phyloP scores from a whole-genome alignment of 2,329 filamentous ascomycete species.

The Trichothecium sympodiale region DNA sequence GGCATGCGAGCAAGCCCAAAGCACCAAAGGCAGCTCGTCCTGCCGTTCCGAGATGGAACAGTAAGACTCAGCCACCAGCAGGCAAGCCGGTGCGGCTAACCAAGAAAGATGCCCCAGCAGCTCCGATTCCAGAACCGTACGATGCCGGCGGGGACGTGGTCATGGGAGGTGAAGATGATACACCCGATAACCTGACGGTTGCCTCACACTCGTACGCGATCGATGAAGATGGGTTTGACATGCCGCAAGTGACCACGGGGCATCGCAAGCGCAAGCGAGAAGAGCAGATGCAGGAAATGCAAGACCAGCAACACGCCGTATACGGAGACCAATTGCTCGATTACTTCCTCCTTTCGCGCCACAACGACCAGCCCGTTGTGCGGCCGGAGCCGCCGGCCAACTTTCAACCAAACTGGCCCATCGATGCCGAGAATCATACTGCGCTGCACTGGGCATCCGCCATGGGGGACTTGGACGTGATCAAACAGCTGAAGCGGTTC shows the following conservation, averaged over 20 bases:
- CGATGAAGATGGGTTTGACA: slow-evolving; percentile 68
- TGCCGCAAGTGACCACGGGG: slow-evolving; percentile 51
- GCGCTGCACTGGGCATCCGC: slow-evolving; percentile 95
- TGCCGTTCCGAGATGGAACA: slow-evolving; percentile 47
- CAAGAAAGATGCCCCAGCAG: slow-evolving; percentile 10
- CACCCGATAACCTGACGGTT: slow-evolving; percentile 71
- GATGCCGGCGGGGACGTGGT: slow-evolving; percentile 36
- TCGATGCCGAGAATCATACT: slow-evolving; percentile 86
- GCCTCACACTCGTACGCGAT: slow-evolving; percentile 77
- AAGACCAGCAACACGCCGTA: slow-evolving; percentile 75
- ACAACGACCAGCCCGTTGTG: slow-evolving; percentile 58
- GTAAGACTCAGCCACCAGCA: slow-evolving; percentile 10
- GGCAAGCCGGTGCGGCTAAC: not conserved
- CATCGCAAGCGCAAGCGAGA: slow-evolving; percentile 69
- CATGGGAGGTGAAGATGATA: slow-evolving; percentile 64
- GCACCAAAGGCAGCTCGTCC: slow-evolving; percentile 41
- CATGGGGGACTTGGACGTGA: slow-evolving; percentile 91
- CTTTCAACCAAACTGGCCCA: slow-evolving; percentile 83
- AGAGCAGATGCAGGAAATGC: slow-evolving; percentile 48
- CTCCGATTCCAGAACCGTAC: slow-evolving; percentile 42
- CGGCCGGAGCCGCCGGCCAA: slow-evolving; percentile 71
- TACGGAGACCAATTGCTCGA: slow-evolving; percentile 92
- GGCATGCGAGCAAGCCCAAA: slow-evolving; percentile 82
- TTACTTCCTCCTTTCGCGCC: slow-evolving; percentile 80
- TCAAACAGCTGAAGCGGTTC: slow-evolving; percentile 74